These are phyloP conservation scores for Vitis rotundifolia DNA, from an alignment of 164 flowering plant species.

Conservation along the genomic window DNA sequence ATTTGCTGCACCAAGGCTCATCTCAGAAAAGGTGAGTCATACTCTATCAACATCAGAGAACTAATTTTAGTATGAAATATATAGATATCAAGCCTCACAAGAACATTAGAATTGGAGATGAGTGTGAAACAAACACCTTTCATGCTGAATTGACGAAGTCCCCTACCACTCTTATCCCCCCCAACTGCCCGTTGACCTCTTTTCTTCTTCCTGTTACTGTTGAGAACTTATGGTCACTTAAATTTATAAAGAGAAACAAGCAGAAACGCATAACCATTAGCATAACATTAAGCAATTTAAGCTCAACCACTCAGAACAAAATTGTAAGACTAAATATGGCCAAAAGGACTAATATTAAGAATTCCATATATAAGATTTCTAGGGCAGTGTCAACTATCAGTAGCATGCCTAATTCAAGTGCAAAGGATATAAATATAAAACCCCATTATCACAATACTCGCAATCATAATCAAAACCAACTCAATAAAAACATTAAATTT, in stretches of 20 bases:
- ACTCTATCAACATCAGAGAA: neutral
- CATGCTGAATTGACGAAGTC: slow-evolving; percentile 97
- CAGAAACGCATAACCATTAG: neutral
- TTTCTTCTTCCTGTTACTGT: slow-evolving; percentile 80
- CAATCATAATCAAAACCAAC: no score
- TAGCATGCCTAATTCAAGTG: no score
- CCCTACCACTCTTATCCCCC: slow-evolving; percentile 88
- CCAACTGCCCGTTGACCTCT: slow-evolving; percentile 78
- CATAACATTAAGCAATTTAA: neutral
- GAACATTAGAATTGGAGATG: neutral
- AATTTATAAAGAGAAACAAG: neutral
- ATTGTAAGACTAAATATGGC: no score
- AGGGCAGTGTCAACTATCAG: no score
- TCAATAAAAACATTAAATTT: neutral
- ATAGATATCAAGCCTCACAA: neutral
- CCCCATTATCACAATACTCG: no score
- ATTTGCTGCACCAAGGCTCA: neutral
- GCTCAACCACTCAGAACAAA: no score
- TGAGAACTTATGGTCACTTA: slow-evolving; percentile 8
- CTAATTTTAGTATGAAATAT: neutral
- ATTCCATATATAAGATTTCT: no score
- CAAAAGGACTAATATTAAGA: no score
- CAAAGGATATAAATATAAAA: no score
- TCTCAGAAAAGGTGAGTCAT: neutral
- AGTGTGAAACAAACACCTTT: slow-evolving; percentile 51